These are phyloP conservation scores for Curvularia spicifera DNA, from an alignment of 2,329 filamentous ascomycete species.

Conservation along the genomic window DNA sequence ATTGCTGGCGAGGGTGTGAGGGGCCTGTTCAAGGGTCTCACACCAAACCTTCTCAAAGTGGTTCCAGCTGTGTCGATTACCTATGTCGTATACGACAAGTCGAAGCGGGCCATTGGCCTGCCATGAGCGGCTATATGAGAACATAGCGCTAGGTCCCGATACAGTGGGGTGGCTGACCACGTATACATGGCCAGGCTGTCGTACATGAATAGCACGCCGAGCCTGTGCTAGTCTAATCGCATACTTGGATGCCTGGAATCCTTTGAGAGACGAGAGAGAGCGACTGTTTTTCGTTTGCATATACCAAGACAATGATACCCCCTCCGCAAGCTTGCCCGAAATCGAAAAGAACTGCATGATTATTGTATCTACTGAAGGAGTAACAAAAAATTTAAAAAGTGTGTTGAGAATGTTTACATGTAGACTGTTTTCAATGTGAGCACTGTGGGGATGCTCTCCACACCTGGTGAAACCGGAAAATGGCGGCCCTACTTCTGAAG, in stretches of 20 bases:
- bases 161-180: not conserved
- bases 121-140: slow-evolving; percentile 29
- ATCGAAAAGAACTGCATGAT: not conserved
- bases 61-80: slow-evolving; percentile 90
- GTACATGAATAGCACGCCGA: not conserved
- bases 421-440: too few species aligned
- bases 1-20: slow-evolving; percentile 80
- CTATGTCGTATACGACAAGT: slow-evolving; percentile 53
- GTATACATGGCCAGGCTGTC: not conserved
- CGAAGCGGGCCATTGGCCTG: slow-evolving; percentile 46
- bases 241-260: not conserved
- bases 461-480: too few species aligned
- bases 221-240: not conserved
- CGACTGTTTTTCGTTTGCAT: slow-evolving; percentile 6
- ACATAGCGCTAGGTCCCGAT: not conserved
- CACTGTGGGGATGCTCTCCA: too few species aligned
- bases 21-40: slow-evolving; percentile 92
- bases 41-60: slow-evolving; percentile 94
- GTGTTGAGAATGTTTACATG: too few species aligned
- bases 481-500: too few species aligned
- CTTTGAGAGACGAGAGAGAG: not conserved
- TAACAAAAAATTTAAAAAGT: not conserved
- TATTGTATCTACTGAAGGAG: not conserved
- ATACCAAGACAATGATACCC: slow-evolving; percentile 13
- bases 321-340: slow-evolving; percentile 2